phyloP scores from a whole-genome alignment of 2,329 filamentous ascomycete genomes.

The Microthyrium microscopicum region DNA sequence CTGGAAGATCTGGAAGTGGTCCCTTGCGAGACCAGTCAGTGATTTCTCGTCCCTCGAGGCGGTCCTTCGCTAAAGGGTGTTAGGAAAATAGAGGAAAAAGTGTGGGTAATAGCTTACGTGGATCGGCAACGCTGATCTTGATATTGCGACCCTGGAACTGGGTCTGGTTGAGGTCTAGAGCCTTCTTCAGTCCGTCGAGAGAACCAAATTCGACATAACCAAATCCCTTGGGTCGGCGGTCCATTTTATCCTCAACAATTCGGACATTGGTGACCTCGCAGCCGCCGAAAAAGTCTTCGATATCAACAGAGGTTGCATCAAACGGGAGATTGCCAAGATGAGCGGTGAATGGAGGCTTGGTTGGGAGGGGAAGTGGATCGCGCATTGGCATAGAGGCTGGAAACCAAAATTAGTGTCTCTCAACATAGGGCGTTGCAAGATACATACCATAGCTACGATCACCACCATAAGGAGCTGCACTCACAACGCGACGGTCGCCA shows the following conservation, averaged over 20 bases:
- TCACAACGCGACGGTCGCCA: constrained; percentile 32
- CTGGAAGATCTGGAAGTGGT: constrained; percentile 59
- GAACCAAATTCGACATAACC: constrained; percentile 90
- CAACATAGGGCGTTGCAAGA: no score
- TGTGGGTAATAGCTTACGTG: constrained; percentile 49
- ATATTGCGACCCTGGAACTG: constrained; percentile 80
- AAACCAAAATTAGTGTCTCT: neutral
- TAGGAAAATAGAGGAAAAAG: neutral
- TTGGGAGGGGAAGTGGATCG: constrained; percentile 71
- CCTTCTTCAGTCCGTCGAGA: constrained; percentile 80
- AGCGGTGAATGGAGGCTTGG: constrained; percentile 85
- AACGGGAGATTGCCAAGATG: constrained; percentile 95
- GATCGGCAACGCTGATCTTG: constrained; percentile 89
- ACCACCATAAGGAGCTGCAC: constrained; percentile 22
- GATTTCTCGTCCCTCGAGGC: constrained; percentile 65
- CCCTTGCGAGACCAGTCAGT: constrained; percentile 88
- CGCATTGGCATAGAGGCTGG: constrained; percentile 33
- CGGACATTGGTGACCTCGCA: constrained; percentile 83
- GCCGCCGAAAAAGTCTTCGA: constrained; percentile 69
- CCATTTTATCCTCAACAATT: constrained; percentile 91
- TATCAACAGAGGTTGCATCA: constrained; percentile 69
- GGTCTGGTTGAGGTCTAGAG: constrained; percentile 64
- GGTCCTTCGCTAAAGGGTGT: constrained; percentile 61
- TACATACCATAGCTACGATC: constrained; percentile 2
- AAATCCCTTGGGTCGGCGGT: constrained; percentile 90